Conservation (phyloP, 192 early-diverging fungal genomes). For the Umbelopsis vinacea region DNA sequence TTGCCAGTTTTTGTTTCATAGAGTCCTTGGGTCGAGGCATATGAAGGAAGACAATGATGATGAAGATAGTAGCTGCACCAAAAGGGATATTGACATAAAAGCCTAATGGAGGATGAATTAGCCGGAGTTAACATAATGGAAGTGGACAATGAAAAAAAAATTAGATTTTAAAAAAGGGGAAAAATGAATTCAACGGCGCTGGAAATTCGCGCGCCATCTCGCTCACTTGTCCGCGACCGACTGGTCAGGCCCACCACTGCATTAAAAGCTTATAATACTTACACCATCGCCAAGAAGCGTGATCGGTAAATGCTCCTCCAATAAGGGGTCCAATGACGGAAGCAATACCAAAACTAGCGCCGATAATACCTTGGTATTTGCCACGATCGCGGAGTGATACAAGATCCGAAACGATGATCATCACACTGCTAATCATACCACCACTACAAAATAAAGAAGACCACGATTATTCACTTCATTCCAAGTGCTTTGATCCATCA, state of each 20-base stretch:
- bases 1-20: slow-evolving; percentile 54
- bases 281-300: slow-evolving; percentile 53
- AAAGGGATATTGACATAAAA: slow-evolving; percentile 44
- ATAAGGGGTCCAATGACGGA: slow-evolving; percentile 61
- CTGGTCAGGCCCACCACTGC: no score
- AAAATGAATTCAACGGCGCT: no score
- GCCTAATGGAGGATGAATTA: background rate
- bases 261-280: slow-evolving; percentile 40
- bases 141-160: background rate
- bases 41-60: slow-evolving; percentile 56
- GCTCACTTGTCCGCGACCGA: no score
- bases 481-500: background rate
- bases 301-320: slow-evolving; percentile 64
- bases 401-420: slow-evolving; percentile 76
- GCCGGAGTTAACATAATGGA: background rate
- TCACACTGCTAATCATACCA: slow-evolving; percentile 50
- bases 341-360: slow-evolving; percentile 54
- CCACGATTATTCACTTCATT: background rate
- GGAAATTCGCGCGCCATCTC: no score
- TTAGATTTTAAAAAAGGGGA: background rate
- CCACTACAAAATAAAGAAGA: slow-evolving; percentile 6
- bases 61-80: slow-evolving; percentile 35
- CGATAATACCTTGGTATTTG: slow-evolving; percentile 65
- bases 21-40: slow-evolving; percentile 55
- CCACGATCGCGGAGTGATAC: slow-evolving; percentile 64